Base-by-base conservation (phyloP, 352 stramenopile species). In the Pythium utonaiense region DNA sequence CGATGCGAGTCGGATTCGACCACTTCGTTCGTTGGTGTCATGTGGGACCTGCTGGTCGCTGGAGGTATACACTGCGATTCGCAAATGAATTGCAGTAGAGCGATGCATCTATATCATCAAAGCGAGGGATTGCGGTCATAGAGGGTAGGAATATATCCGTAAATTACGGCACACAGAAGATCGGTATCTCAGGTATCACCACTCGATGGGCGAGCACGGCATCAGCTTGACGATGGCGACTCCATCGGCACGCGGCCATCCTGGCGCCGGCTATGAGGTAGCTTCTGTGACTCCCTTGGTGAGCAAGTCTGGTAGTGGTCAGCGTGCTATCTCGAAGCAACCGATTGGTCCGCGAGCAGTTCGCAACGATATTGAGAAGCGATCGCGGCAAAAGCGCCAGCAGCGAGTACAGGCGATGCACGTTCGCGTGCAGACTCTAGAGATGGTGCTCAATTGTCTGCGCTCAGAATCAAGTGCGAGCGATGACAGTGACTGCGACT, bases 351-450 rank as follows among this genome's bases (percentile, higher is more conserved):
- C n/a, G n/a, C 53, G 53, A 25, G 42, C 42, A 28, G 14, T 6
- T 6, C 53, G 53, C 41, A 47, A 31, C 12, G 53, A 47, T n/a
- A 53, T 52, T 30, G 53, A 60, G 28, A 27, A 22, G 40, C 53
- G 42, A 17, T 60, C 53, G n/a, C 53, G 40, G 8, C 53, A 21
- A 6, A 47, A 31, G 10, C 40, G 40, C 12, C 16, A 53, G 53
- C 27, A 53, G 53, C 42, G 42, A 17, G 9, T 53, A 8, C 53
- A 30, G 7, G 38, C 14, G 13, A 58, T 58, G 52, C 52, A 31
- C 24, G 40, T 33, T 3, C 53, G 38, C 4, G 40, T 60, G 1
- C 14, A 33, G 27, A 53, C 53, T 3, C 42, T 60, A 4, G 25
- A 53, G 40, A 19, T n/a, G 16, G 31, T 60, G 40, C n/a, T 60